phyloP scores from a whole-genome alignment of 2,329 filamentous ascomycete species.

The Tolypocladium guangdongense region DNA sequence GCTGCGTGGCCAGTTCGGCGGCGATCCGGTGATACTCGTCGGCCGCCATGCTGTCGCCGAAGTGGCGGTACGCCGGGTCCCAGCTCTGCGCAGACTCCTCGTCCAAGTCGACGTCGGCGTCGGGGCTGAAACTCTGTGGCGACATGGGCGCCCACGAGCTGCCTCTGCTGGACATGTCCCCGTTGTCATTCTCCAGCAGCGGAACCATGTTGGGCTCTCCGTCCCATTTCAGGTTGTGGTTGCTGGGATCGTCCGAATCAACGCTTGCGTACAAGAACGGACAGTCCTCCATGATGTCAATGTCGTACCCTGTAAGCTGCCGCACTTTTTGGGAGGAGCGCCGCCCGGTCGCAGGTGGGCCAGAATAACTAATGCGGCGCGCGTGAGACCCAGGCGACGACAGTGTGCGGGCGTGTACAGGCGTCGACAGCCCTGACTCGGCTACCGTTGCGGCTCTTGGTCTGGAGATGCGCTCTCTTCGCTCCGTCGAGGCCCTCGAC shows the following conservation, averaged over 20 bases:
- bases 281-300: slow-evolving; percentile 15
- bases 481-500: background rate
- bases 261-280: background rate
- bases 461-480: background rate
- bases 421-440: background rate
- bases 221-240: background rate
- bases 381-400: background rate
- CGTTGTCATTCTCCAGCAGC: slow-evolving; percentile 9
- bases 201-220: slow-evolving; percentile 6
- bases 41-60: slow-evolving; percentile 18
- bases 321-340: slow-evolving; percentile 27
- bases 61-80: slow-evolving; percentile 14
- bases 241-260: slow-evolving; percentile 4
- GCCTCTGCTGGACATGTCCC: slow-evolving; percentile 8
- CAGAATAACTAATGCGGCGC: background rate
- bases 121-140: slow-evolving; percentile 1
- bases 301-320: slow-evolving; percentile 29
- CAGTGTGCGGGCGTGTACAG: background rate
- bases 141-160: slow-evolving; percentile 12
- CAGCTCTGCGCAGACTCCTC: slow-evolving; percentile 4
- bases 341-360: slow-evolving; percentile 8
- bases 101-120: background rate
- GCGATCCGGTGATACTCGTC: slow-evolving; percentile 25
- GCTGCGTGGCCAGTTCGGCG: slow-evolving; percentile 16
- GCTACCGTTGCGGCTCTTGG: background rate